Conservation (phyloP, 2,329 filamentous ascomycete genomes). For the Myriosclerotinia scirpicola region DNA sequence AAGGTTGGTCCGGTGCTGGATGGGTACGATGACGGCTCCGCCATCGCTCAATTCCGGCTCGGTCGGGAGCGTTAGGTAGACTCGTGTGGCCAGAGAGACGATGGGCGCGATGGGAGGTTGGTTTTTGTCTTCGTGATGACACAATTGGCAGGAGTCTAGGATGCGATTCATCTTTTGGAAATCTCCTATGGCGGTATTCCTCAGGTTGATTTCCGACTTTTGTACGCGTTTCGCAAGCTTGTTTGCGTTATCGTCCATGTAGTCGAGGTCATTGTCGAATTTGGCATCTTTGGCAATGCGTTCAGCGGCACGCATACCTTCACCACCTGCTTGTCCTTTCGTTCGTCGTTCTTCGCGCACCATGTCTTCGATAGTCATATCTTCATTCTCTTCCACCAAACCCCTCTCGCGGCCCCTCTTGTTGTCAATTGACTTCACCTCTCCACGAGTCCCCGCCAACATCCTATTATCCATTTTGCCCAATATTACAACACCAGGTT, state of each 20-base stretch:
- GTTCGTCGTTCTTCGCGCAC: slow-evolving; percentile 89
- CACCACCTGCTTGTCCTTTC: slow-evolving; percentile 72
- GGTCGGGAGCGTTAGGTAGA: slow-evolving; percentile 84
- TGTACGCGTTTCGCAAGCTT: slow-evolving; percentile 86
- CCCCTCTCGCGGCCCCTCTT: slow-evolving; percentile 84
- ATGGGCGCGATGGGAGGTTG: slow-evolving; percentile 79
- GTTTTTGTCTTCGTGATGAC: slow-evolving; percentile 82
- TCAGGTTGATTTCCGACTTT: slow-evolving; percentile 83
- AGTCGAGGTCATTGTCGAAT: slow-evolving; percentile 90
- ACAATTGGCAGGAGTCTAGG: slow-evolving; percentile 84
- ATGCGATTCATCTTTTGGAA: slow-evolving; percentile 87
- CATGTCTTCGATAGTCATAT: slow-evolving; percentile 98
- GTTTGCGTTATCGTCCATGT: slow-evolving; percentile 93
- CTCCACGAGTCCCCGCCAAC: slow-evolving; percentile 69
- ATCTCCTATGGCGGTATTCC: slow-evolving; percentile 81
- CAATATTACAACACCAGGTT: slow-evolving; percentile 73
- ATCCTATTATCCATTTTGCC: slow-evolving; percentile 87
- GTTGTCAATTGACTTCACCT: slow-evolving; percentile 75
- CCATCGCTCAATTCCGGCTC: slow-evolving; percentile 83
- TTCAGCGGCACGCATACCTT: slow-evolving; percentile 81
- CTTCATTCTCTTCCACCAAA: slow-evolving; percentile 83
- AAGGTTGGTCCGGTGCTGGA: slow-evolving; percentile 83
- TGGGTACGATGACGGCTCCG: slow-evolving; percentile 83
- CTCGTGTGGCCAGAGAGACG: slow-evolving; percentile 79
- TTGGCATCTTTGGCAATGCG: slow-evolving; percentile 90